Evolutionary conservation across 148 eudicot genomes (phyloP).

Genomic region (Mesembryanthemum crystallinum): DNA sequence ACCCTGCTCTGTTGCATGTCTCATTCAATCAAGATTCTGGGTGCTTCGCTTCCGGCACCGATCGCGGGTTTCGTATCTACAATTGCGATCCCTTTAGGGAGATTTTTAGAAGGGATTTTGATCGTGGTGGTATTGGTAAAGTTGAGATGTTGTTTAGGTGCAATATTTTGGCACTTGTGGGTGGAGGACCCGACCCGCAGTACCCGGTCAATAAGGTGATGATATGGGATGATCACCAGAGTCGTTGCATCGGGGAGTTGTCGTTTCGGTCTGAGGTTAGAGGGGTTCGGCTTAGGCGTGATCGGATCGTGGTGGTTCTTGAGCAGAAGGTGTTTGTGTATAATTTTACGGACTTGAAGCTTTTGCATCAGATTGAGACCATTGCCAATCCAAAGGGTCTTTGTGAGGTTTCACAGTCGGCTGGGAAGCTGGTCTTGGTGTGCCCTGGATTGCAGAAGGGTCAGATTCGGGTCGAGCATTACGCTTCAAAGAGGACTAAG

Average conservation of each 20-base stretch:
- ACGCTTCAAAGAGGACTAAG: constrained; percentile 71
- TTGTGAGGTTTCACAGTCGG: constrained; percentile 70
- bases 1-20: constrained; percentile 52
- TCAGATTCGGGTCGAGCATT: constrained; percentile 84
- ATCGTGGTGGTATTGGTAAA: constrained; percentile 64
- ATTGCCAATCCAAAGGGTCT: constrained; percentile 77
- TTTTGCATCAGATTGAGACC: constrained; percentile 83
- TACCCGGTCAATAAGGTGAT: constrained; percentile 80
- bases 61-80: constrained; percentile 69
- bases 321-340: constrained; percentile 87
- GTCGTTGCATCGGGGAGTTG: constrained; percentile 82
- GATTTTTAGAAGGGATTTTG: constrained; percentile 79
- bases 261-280: constrained; percentile 84
- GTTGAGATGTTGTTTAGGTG: constrained; percentile 91
- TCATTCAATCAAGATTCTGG: constrained; percentile 77
- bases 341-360: constrained; percentile 71
- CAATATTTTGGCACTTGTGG: constrained; percentile 80
- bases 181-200: constrained; percentile 82
- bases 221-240: constrained; percentile 93
- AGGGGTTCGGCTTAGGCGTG: constrained; percentile 68
- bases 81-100: constrained; percentile 89
- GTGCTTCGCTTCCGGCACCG: constrained; percentile 76
- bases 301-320: constrained; percentile 65
- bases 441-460: constrained; percentile 89
- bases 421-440: constrained; percentile 58